Conservation (phyloP, 2,329 filamentous ascomycete genomes). For the Arachnopeziza araneosa region DNA sequence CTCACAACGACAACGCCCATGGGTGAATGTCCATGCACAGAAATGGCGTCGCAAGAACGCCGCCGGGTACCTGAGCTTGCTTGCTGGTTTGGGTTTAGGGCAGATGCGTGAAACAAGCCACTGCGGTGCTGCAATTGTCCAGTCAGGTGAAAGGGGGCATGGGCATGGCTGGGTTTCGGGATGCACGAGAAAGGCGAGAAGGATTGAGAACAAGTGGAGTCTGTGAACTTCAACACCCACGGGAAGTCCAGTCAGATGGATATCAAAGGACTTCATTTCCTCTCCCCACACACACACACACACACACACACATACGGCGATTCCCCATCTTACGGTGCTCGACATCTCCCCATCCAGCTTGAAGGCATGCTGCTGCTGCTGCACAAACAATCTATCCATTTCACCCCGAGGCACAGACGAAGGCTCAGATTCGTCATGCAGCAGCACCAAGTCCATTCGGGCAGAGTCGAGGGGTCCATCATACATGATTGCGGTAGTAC, state of each 20-base stretch:
- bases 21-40: background rate
- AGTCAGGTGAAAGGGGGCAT: background rate
- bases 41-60: background rate
- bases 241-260: background rate
- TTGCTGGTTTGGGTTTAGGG: background rate
- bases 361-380: too few species aligned
- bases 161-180: background rate
- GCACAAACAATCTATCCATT: background rate
- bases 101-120: background rate
- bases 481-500: too few species aligned
- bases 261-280: background rate
- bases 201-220: background rate
- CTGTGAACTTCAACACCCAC: background rate
- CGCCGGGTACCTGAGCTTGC: background rate
- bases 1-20: background rate
- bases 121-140: background rate
- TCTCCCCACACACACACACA: background rate
- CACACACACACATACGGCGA: too few species aligned
- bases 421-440: background rate
- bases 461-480: background rate
- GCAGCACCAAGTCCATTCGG: background rate
- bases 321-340: too few species aligned
- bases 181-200: background rate
- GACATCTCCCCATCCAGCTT: too few species aligned
- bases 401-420: background rate